Base-by-base conservation (phyloP, 148 eudicot species). In the Rheum nobile region DNA sequence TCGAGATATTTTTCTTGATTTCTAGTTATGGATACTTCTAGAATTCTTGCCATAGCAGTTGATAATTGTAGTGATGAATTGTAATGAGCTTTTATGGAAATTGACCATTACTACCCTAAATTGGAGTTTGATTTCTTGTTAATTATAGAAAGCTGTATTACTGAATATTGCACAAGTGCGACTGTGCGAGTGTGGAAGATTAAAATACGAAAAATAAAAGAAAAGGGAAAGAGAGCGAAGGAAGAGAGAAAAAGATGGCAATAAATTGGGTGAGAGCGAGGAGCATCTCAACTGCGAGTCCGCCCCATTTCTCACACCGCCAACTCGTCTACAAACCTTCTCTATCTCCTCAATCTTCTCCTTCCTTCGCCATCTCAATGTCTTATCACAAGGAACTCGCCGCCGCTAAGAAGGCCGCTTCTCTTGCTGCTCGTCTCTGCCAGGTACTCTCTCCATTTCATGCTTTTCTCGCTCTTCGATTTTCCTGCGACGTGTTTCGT, bases 331-430 rank as follows among this genome's bases (percentile, higher is more conserved):
- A 41, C 73, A 71, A 26, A 21, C 8, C 73, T 22, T 41, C 73
- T 6, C 55, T 50, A 17, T 50, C 55, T 50, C 31, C 16, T 68
- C 14, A 24, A 5, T 35, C 43, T 9, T 19, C 71, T 10, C 12
- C 2, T 11, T 35, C 75, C 39, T 38, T 63, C 70, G 24, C 75
- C 34, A 48, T 65, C 67, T 32, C 85, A 71, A 84, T 85, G 89
- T 81, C 88, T 59, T 84, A 85, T 71, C 76, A 86, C 0, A 79
- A 78, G 74, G 89, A 93, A 72, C 87, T 90, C 34, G 83, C 80
- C 70, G 92, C 98, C 61, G 94, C 98, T 63, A 87, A 83, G 82
- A 90, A 89, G 83, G 98, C 96, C 38, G 90, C 91, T 31, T 87
- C 88, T 67, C 92, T 92, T 61, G 97, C 97, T 74, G 86, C 97